Conservation (phyloP, 208 protist genomes). For the Trypanosoma platydactyli region DNA sequence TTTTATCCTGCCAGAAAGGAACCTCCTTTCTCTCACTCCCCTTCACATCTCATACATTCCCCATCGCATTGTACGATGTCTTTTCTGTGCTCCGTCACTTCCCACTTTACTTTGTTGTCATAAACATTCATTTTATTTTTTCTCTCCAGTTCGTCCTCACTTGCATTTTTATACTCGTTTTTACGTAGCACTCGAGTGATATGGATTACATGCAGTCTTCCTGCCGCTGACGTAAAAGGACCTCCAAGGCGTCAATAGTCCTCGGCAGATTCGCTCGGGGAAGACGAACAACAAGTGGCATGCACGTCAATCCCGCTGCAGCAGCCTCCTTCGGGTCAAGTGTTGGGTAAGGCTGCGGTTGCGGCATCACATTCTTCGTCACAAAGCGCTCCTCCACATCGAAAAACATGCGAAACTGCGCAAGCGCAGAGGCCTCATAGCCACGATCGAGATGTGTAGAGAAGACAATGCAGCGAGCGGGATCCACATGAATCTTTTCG, state of each 20-base stretch:
- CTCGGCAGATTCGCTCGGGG: slow-evolving; percentile 53
- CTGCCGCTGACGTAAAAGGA: slow-evolving; percentile 51
- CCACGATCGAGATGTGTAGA: slow-evolving; percentile 77
- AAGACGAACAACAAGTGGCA: slow-evolving; percentile 66
- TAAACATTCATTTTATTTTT: not conserved
- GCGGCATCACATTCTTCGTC: slow-evolving; percentile 36
- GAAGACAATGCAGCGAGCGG: slow-evolving; percentile 73
- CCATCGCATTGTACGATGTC: too few relatives aligned
- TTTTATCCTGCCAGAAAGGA: not conserved
- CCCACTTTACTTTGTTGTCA: too few relatives aligned
- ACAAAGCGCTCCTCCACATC: slow-evolving; percentile 88
- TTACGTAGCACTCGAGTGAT: not conserved
- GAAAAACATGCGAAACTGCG: slow-evolving; percentile 85
- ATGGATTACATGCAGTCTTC: not conserved
- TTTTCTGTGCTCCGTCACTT: not conserved
- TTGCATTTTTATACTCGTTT: not conserved
- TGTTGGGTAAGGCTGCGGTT: slow-evolving; percentile 45
- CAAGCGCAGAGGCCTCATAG: slow-evolving; percentile 62
- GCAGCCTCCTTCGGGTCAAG: slow-evolving; percentile 30
- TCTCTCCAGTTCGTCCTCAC: not conserved
- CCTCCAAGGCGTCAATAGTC: slow-evolving; percentile 79
- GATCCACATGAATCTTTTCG: slow-evolving; percentile 85
- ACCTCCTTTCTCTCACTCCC: not conserved
- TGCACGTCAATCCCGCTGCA: slow-evolving; percentile 27
- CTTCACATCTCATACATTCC: too few relatives aligned